Evolutionary conservation across 768 basidiomycete species (phyloP).

Genomic region (Cyclocybe cylindracea): DNA sequence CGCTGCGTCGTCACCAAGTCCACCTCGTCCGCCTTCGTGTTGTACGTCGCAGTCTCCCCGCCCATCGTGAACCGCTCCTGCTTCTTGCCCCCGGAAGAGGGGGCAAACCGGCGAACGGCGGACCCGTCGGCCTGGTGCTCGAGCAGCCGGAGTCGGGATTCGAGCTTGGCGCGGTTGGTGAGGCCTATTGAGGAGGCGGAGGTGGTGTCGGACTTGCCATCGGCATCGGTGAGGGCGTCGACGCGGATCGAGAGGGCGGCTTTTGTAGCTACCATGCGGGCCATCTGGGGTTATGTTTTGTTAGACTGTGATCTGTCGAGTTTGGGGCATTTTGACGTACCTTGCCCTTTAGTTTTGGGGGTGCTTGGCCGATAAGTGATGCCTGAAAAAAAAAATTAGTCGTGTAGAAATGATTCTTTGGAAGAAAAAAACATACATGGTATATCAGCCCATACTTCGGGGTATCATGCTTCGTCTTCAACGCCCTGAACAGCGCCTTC

Average conservation of each 20-base stretch:
- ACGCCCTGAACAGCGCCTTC: constrained; percentile 95
- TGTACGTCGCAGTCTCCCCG: constrained; percentile 82
- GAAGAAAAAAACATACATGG: constrained; percentile 63
- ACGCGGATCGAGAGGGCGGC: constrained; percentile 96
- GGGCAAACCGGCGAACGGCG: constrained; percentile 66
- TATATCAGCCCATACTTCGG: constrained; percentile 99
- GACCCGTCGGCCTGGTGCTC: constrained; percentile 80
- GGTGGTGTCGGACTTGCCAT: constrained; percentile 86
- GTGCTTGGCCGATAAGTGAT: constrained; percentile 94
- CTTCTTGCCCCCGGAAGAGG: constrained; percentile 48
- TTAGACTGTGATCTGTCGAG: constrained; percentile 1
- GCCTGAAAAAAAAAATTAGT: constrained; percentile 49
- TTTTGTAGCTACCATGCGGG: constrained; percentile 99
- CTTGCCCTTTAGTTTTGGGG: constrained; percentile 98
- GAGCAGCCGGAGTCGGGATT: constrained; percentile 87
- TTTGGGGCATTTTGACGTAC: constrained; percentile 32
- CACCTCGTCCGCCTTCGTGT: constrained; percentile 80
- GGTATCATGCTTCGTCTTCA: constrained; percentile 99
- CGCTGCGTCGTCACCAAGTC: constrained; percentile 86
- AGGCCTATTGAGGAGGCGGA: constrained; percentile 86
- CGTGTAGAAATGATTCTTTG: neutral
- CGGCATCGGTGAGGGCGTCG: constrained; percentile 91
- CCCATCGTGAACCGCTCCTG: constrained; percentile 81
- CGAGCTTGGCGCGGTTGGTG: constrained; percentile 93
- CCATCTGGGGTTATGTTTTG: constrained; percentile 65